Evolutionary conservation across 148 eudicot species (phyloP).

Genomic region (Rhododendron kiyosumense): DNA sequence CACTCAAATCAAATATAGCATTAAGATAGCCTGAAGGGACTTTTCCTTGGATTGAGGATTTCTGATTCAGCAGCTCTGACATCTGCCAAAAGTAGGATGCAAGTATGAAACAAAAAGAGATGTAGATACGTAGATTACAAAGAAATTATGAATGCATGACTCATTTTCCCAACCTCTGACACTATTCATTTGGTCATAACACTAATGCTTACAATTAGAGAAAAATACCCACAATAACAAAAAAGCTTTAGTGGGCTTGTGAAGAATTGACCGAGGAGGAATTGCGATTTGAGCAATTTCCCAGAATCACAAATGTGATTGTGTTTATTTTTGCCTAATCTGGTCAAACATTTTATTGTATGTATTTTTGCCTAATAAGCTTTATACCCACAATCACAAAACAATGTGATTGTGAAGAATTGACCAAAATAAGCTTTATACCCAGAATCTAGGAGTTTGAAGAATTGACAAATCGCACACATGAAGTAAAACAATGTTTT

Average conservation of each 20-base stretch:
- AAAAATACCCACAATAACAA: not conserved
- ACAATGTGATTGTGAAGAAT: too few species aligned
- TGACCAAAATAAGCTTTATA: too few species aligned
- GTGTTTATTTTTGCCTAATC: too few species aligned
- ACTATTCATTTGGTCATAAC: not conserved
- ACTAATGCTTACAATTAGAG: not conserved
- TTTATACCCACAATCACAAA: too few species aligned
- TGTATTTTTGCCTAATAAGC: too few species aligned
- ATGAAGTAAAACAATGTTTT: not conserved
- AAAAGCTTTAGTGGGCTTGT: not conserved
- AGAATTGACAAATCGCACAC: not conserved
- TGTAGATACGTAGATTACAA: not conserved
- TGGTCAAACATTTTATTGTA: too few species aligned
- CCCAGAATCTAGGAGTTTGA: not conserved
- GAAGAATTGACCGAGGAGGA: too few species aligned
- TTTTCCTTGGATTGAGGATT: constrained; percentile 76
- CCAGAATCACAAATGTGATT: too few species aligned
- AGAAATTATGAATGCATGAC: not conserved
- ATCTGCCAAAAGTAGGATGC: constrained; percentile 47
- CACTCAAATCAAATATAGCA: constrained; percentile 73
- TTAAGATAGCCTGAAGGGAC: constrained; percentile 93
- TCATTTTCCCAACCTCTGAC: not conserved
- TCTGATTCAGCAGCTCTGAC: constrained; percentile 92
- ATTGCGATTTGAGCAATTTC: too few species aligned
- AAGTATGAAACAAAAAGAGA: not conserved